These are phyloP conservation scores for Trichosporon inkin DNA, from an alignment of 1,284 basidiomycete species.

Conservation along the genomic window DNA sequence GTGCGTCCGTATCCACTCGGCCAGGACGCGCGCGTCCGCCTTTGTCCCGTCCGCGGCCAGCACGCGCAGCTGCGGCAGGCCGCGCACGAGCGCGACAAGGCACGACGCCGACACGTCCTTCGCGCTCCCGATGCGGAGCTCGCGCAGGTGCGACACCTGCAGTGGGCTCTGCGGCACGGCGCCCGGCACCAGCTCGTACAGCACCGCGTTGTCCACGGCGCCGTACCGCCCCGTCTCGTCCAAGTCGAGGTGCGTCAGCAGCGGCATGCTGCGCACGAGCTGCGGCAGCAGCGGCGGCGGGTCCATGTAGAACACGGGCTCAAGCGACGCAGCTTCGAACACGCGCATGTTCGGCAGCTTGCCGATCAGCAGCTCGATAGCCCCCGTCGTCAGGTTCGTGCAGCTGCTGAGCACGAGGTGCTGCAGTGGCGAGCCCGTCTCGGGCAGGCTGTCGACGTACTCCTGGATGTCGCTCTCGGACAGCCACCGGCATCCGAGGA, in stretches of 20 bases:
- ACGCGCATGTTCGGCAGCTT: conserved; percentile 70
- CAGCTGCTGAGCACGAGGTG: conserved; percentile 77
- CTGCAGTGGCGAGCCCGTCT: conserved; percentile 55
- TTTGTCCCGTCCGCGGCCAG: conserved; percentile 76
- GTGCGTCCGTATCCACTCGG: conserved; percentile 59
- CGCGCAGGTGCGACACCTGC: conserved; percentile 55
- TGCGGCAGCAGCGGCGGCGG: conserved; percentile 19
- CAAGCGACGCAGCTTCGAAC: conserved; percentile 73
- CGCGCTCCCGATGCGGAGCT: conserved; percentile 69
- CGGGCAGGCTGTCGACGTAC: conserved; percentile 51
- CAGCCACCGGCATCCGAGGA: conserved; percentile 58
- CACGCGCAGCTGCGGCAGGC: conserved; percentile 60
- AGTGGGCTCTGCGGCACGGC: conserved; percentile 12
- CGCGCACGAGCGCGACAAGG: conserved; percentile 61
- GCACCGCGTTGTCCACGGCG: conserved; percentile 67
- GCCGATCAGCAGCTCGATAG: conserved; percentile 66
- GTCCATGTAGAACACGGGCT: conserved; percentile 25
- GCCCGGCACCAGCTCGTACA: conserved; percentile 47
- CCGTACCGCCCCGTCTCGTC: conserved; percentile 62
- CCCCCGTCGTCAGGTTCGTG: conserved; percentile 65
- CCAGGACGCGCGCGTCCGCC: conserved; percentile 61
- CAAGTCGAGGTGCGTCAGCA: conserved; percentile 71
- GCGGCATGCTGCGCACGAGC: conserved; percentile 53
- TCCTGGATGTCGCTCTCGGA: conserved; percentile 28
- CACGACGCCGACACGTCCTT: conserved; percentile 61